Evolutionary conservation across 306 rosid species (phyloP).

Genomic region (Carpinus fangiana): DNA sequence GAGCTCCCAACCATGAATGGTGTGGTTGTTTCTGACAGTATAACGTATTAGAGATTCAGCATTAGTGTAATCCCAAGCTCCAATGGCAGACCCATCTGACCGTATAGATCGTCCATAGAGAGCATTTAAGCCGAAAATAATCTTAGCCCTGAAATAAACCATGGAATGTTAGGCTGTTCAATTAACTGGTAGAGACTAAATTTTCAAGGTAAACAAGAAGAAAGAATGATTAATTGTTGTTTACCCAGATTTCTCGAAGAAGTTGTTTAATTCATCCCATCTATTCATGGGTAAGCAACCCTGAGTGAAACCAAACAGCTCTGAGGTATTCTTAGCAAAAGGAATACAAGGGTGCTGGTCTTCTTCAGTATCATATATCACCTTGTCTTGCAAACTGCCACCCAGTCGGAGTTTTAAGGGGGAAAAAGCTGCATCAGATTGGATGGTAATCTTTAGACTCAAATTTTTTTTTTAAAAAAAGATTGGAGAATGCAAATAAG

Average conservation of each 20-base stretch:
- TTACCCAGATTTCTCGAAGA: constrained; percentile 83
- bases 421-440: constrained; percentile 75
- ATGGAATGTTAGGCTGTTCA: constrained; percentile 20
- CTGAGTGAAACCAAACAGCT: constrained; percentile 62
- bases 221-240: constrained; percentile 12
- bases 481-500: neutral
- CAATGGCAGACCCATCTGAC: constrained; percentile 42
- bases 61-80: constrained; percentile 74
- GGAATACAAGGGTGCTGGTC: constrained; percentile 50
- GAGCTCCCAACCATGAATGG: constrained; percentile 89
- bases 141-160: constrained; percentile 66
- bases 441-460: constrained; percentile 15
- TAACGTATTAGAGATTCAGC: constrained; percentile 77
- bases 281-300: constrained; percentile 83
- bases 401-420: constrained; percentile 90
- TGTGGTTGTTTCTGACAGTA: constrained; percentile 64
- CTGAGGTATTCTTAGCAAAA: constrained; percentile 44
- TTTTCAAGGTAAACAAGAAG: constrained; percentile 21
- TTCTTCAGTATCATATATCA: constrained; percentile 67
- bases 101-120: constrained; percentile 56
- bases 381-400: constrained; percentile 84
- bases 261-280: constrained; percentile 89
- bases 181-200: constrained; percentile 3
- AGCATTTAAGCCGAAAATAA: constrained; percentile 86
- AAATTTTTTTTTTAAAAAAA: neutral